A percentile compares a stretch with the other conserved stretches of the same genome.
These are phyloP conservation scores for Tephrocybe rancida DNA, from an alignment of 768 basidiomycete genomes.

Conservation along the genomic window DNA sequence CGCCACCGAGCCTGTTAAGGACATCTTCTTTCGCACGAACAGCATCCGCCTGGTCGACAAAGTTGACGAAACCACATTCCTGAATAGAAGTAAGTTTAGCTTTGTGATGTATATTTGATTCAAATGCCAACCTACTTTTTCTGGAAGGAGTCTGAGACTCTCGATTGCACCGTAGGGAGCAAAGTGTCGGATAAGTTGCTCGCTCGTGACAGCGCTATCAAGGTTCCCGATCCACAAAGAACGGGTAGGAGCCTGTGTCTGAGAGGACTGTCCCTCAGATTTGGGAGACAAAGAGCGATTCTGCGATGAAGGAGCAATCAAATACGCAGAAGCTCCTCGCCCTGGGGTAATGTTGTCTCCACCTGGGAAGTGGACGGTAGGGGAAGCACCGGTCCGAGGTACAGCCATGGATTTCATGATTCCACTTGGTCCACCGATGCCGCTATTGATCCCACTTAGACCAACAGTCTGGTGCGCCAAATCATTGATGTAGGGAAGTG, in stretches of 20 bases:
- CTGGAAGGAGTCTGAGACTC: conserved; percentile 90
- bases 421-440: conserved; percentile 42
- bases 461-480: conserved; percentile 45
- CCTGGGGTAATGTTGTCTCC: conserved; percentile 48
- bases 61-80: conserved; percentile 99
- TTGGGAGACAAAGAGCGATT: conserved; percentile 86
- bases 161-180: conserved; percentile 97
- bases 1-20: conserved; percentile 90
- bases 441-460: conserved; percentile 37
- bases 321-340: conserved; percentile 63
- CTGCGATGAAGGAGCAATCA: conserved; percentile 67
- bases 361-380: conserved; percentile 71
- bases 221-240: conserved; percentile 99
- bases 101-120: conserved; percentile 5
- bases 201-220: conserved; percentile 91
- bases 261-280: conserved; percentile 67
- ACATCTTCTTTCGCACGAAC: conserved; percentile 98
- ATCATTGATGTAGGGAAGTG: conserved; percentile 63
- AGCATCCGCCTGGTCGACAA: conserved; percentile 94
- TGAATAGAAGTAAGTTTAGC: conserved; percentile 28
- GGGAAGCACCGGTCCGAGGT: conserved; percentile 47
- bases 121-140: conserved; percentile 72
- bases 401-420: conserved; percentile 57
- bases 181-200: conserved; percentile 94
- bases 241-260: conserved; percentile 91